Conservation (phyloP, 2,329 filamentous ascomycete species). For the Fusarium anthophilum region DNA sequence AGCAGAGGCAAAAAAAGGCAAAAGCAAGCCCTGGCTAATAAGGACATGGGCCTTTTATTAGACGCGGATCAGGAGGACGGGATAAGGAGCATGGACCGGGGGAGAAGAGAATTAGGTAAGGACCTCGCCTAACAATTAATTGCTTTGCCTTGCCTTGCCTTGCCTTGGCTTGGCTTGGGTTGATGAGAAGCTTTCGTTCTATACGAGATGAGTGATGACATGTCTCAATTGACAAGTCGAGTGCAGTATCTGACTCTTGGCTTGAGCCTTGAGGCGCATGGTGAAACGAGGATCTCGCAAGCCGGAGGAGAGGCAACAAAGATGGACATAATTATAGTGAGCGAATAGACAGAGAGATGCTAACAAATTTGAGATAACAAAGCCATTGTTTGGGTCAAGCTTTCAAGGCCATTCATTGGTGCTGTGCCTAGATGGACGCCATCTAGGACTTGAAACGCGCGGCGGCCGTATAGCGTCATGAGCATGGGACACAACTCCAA, state of each 20-base stretch:
- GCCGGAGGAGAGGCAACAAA: not conserved
- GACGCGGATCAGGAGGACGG: conserved; percentile 31
- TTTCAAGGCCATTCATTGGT: conserved; percentile 2
- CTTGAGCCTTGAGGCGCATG: not conserved
- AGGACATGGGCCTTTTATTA: conserved; percentile 31
- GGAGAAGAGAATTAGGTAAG: not conserved
- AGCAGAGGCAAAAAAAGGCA: not conserved
- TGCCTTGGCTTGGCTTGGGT: not conserved
- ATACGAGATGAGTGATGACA: conserved; percentile 25
- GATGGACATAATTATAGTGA: not conserved
- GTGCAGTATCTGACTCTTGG: not conserved
- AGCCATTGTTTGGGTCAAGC: conserved; percentile 13
- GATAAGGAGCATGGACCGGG: conserved; percentile 24
- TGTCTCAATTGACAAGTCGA: conserved; percentile 20
- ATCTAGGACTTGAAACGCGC: conserved; percentile 41
- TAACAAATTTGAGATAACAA: conserved; percentile 4
- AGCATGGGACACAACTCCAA: not conserved
- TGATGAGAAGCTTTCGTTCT: not conserved
- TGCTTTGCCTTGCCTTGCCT: not conserved
- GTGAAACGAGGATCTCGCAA: conserved; percentile 24
- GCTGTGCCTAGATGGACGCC: conserved; percentile 18
- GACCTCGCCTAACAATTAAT: not conserved
- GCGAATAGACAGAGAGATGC: not conserved
- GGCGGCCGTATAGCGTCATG: conserved; percentile 23
- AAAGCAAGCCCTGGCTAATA: not conserved